Base-by-base conservation (phyloP, 495 filamentous ascomycete genomes). In the Hypoxylon fuscum region DNA sequence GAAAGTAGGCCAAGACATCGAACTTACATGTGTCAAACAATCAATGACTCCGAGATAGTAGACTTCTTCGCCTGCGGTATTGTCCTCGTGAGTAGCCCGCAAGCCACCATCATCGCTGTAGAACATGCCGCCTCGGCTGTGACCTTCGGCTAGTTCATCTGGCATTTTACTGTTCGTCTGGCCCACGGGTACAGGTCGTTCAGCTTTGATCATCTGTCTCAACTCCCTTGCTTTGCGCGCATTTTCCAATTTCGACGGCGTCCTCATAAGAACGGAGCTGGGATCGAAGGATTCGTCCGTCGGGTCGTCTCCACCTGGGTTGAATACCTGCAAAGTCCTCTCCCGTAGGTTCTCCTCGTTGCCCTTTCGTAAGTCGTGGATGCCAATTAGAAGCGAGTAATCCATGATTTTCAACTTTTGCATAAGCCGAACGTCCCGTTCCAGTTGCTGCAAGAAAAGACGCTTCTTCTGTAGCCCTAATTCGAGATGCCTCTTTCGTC, bases 21-120 rank as follows among this genome's bases (percentile, higher is more conserved):
- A 46, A 83, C 89, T 82, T 79, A 95, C 92, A 75, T 97, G 91
- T 34, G 95, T 99, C 69, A 99, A 76, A 72, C 94, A 98, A 74
- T 98, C 96, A 70, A 98, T 98, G 60, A 99, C 95, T 9, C 95
- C 95, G 5, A 99, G 83, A 71, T 98, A 99, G 68, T 98, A 99
- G 27, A 99, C 92, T 75, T 96, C 92, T 52, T 97, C 92, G 1
- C 87, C 93, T 6, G 90, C 85, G 21, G 80, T 74, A 59, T 95
- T 88, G 76, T 95, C 88, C 73, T 97, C 93, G 69, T 96, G 93
- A 6, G 95, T 98, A 5, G 95, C 96, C 61, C 88, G 82, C 73
- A 97, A 93, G 2, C 95, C 95, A 49, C 95, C 95, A 73, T 98
- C 94, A 49, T 87, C 85, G 73, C 97, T 97, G 73, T 97, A 98